phyloP scores from a whole-genome alignment of 1,139 yeast species.

The Suhomyces terraborum region DNA sequence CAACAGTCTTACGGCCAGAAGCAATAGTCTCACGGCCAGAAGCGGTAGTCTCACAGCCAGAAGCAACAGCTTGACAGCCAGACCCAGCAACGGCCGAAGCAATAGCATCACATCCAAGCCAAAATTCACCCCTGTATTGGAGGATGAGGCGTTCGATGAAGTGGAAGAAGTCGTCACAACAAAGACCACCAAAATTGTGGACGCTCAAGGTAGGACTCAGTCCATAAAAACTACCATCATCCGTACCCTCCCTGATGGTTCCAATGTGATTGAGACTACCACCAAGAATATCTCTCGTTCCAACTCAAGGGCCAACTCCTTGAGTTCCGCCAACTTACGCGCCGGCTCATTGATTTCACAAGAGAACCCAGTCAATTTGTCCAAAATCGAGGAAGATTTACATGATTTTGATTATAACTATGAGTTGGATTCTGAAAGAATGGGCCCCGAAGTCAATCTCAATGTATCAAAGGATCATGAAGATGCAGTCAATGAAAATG shows the following conservation, averaged over 20 bases:
- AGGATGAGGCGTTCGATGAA: constrained; percentile 18
- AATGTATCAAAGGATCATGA: constrained; percentile 4
- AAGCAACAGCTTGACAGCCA: constrained; percentile 4
- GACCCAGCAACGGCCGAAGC: constrained; percentile 20
- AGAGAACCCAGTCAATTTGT: constrained; percentile 27
- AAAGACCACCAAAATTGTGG: constrained; percentile 49
- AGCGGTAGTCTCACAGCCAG: background rate
- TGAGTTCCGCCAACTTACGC: constrained; percentile 23
- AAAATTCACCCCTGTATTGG: constrained; percentile 17
- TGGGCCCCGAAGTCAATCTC: constrained; percentile 9
- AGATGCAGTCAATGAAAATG: constrained; percentile 9
- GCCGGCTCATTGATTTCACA: constrained; percentile 27
- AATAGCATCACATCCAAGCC: constrained; percentile 20
- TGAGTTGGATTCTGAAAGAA: constrained; percentile 27
- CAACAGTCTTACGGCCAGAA: constrained; percentile 20
- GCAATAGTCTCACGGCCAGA: constrained; percentile 20
- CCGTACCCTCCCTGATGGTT: constrained; percentile 46
- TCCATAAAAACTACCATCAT: constrained; percentile 48
- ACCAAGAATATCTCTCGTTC: constrained; percentile 45
- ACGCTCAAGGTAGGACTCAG: constrained; percentile 43
- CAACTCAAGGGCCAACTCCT: constrained; percentile 37
- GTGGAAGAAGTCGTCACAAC: constrained; percentile 38
- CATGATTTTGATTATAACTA: constrained; percentile 49
- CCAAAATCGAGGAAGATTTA: constrained; percentile 48
- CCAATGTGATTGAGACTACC: constrained; percentile 48